Evolutionary conservation across 371 early-diverging fungal genomes (phyloP).

Genomic region (Catenaria anguillulae): DNA sequence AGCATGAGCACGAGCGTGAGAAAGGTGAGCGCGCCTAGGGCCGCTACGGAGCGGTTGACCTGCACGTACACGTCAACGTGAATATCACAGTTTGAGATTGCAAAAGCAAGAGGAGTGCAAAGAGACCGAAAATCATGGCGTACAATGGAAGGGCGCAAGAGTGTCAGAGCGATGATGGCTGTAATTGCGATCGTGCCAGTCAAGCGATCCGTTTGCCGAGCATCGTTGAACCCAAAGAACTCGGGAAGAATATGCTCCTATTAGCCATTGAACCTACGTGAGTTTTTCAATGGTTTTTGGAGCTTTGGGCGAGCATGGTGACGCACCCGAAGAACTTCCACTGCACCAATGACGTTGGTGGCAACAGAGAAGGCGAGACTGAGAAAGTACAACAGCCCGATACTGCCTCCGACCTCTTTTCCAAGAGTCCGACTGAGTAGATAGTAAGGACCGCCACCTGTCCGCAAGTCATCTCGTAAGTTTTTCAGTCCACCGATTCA

Average conservation of each 20-base stretch:
- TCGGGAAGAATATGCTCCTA: not conserved
- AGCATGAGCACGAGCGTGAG: no score
- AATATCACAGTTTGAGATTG: no score
- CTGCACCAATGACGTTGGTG: not conserved
- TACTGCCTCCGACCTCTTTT: conserved; percentile 8
- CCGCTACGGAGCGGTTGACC: no score
- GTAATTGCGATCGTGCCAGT: not conserved
- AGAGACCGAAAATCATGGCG: no score
- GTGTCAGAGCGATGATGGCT: not conserved
- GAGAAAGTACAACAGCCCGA: conserved; percentile 11
- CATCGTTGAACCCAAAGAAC: not conserved
- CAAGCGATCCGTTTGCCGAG: conserved; percentile 1
- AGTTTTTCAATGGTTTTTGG: not conserved
- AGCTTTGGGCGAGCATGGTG: not conserved
- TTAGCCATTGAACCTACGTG: not conserved
- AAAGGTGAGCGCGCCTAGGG: no score
- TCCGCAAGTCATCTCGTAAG: not conserved
- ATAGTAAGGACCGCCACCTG: conserved; percentile 11
- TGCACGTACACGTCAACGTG: no score
- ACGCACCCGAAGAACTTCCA: conserved; percentile 2
- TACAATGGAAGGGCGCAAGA: not conserved
- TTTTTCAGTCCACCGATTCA: not conserved
- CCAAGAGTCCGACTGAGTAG: conserved; percentile 10
- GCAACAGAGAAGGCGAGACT: not conserved
- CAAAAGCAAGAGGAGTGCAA: no score